Conservation (phyloP, 208 protist species). For the Trypanosoma brucei region DNA sequence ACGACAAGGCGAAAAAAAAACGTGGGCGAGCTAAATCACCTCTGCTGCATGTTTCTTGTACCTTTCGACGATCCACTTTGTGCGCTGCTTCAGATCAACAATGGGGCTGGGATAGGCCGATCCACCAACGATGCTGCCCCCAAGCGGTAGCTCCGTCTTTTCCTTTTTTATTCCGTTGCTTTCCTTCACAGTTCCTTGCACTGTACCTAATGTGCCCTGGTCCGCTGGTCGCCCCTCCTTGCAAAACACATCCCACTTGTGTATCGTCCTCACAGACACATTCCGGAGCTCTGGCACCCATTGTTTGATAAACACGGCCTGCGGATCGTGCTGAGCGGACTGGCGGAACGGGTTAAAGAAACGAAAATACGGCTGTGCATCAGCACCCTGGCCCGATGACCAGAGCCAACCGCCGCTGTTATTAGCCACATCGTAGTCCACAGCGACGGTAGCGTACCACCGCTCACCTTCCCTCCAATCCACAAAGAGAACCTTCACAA, state of each 20-base stretch:
- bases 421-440: constrained; percentile 86
- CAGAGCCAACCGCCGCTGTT: constrained; percentile 88
- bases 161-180: constrained; percentile 3
- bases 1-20: constrained; percentile 10
- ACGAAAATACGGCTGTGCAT: constrained; percentile 80
- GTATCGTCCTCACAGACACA: constrained; percentile 52
- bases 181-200: neutral
- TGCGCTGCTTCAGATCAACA: constrained; percentile 51
- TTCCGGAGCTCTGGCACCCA: constrained; percentile 71
- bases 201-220: neutral
- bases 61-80: constrained; percentile 39
- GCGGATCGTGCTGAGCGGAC: constrained; percentile 49
- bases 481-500: constrained; percentile 83
- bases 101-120: constrained; percentile 60
- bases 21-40: neutral
- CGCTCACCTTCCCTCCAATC: constrained; percentile 90
- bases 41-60: constrained; percentile 31
- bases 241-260: constrained; percentile 66
- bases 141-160: constrained; percentile 2
- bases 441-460: constrained; percentile 78
- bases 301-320: constrained; percentile 53
- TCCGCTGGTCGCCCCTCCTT: constrained; percentile 9
- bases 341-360: constrained; percentile 80
- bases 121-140: constrained; percentile 16
- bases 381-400: constrained; percentile 66